Percentiles rank a stretch among this genome's conserved stretches.
Evolutionary conservation across 495 filamentous ascomycete species (phyloP).

Genomic region (Xylaria grammica): DNA sequence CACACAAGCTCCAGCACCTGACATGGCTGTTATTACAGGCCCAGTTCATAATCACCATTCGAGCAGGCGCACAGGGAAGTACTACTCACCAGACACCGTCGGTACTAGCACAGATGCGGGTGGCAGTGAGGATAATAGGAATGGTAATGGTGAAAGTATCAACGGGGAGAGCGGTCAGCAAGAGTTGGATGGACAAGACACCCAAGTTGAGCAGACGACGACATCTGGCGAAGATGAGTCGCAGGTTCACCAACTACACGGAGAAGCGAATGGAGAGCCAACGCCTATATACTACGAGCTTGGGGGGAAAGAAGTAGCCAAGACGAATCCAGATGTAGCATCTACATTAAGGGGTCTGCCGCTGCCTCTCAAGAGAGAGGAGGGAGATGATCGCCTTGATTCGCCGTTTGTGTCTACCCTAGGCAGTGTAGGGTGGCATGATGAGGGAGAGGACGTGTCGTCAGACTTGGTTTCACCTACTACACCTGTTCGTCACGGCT

Average conservation of each 20-base stretch:
- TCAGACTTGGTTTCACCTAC: constrained; percentile 26
- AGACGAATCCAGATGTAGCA: not conserved
- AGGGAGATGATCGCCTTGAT: constrained; percentile 9
- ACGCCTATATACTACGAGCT: constrained; percentile 20
- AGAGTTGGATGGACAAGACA: constrained; percentile 32
- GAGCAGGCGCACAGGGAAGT: constrained; percentile 21
- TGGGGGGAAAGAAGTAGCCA: constrained; percentile 23
- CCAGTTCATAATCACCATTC: constrained; percentile 30
- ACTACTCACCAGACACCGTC: constrained; percentile 25
- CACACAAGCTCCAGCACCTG: constrained; percentile 20
- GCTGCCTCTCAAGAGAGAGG: constrained; percentile 4
- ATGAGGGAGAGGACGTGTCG: constrained; percentile 11
- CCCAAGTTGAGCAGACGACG: constrained; percentile 14
- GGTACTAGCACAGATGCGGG: constrained; percentile 15
- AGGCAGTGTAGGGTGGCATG: constrained; percentile 24
- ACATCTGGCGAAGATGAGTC: constrained; percentile 27
- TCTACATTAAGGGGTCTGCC: not conserved
- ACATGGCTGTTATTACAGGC: constrained; percentile 30
- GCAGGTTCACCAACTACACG: constrained; percentile 3
- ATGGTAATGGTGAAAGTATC: constrained; percentile 10
- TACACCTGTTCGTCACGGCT: constrained; percentile 17
- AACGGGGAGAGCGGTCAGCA: not conserved
- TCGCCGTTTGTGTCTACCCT: constrained; percentile 28
- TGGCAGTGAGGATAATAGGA: constrained; percentile 8
- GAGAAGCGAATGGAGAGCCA: not conserved